A percentile compares a stretch with the other conserved stretches of the same genome.
phyloP scores from a whole-genome alignment of 2,329 filamentous ascomycete genomes.

The Hortaea sp. region DNA sequence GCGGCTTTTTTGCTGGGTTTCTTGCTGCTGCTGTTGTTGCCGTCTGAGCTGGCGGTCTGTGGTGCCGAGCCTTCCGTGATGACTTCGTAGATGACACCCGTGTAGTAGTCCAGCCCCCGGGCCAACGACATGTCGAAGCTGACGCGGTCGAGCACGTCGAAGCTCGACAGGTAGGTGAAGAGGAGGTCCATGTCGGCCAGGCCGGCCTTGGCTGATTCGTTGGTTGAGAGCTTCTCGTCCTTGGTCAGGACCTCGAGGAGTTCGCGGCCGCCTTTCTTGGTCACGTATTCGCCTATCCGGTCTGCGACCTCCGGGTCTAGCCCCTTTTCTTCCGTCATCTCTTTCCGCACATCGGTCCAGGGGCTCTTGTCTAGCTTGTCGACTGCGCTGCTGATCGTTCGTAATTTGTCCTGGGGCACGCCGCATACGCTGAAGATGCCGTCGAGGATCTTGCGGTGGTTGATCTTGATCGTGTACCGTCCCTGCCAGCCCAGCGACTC shows the following conservation, averaged over 20 bases:
- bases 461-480: slow-evolving; percentile 80
- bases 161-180: slow-evolving; percentile 71
- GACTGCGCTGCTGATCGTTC: slow-evolving; percentile 82
- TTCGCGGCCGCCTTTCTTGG: slow-evolving; percentile 63
- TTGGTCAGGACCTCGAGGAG: slow-evolving; percentile 60
- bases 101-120: slow-evolving; percentile 87
- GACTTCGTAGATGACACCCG: slow-evolving; percentile 82
- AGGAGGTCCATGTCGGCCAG: slow-evolving; percentile 71
- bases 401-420: slow-evolving; percentile 76
- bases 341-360: slow-evolving; percentile 80
- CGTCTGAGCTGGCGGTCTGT: slow-evolving; percentile 27
- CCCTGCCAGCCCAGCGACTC: slow-evolving; percentile 65
- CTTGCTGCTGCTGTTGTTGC: too few species aligned
- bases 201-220: slow-evolving; percentile 67
- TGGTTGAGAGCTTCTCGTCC: slow-evolving; percentile 58
- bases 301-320: slow-evolving; percentile 68
- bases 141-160: slow-evolving; percentile 60
- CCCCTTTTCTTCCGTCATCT: slow-evolving; percentile 91
- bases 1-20: slow-evolving; percentile 33
- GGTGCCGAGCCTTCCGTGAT: slow-evolving; percentile 70
- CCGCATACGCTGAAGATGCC: slow-evolving; percentile 87
- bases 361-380: slow-evolving; percentile 89
- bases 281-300: slow-evolving; percentile 77
- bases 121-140: slow-evolving; percentile 87
- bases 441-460: slow-evolving; percentile 89